phyloP scores from a whole-genome alignment of 768 basidiomycete species.

The Sarcodon aspratus region DNA sequence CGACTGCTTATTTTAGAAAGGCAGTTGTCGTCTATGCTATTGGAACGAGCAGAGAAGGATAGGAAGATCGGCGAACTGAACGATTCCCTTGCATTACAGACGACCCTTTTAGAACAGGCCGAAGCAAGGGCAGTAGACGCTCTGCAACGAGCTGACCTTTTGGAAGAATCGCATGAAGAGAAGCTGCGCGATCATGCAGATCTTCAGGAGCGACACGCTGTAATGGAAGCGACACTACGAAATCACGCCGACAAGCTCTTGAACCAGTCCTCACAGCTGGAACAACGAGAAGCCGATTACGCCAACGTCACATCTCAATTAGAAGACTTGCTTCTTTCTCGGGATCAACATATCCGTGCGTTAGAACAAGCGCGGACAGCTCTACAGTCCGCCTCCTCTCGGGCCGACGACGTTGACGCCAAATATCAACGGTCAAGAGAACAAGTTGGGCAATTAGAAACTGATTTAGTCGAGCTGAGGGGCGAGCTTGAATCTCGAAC shows the following conservation, averaged over 20 bases:
- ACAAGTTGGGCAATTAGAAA: conserved; percentile 59
- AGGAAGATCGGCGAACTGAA: conserved; percentile 60
- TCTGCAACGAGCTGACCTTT: conserved; percentile 58
- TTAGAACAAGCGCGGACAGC: conserved; percentile 79
- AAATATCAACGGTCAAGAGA: conserved; percentile 63
- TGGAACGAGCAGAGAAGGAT: conserved; percentile 55
- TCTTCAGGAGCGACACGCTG: conserved; percentile 51
- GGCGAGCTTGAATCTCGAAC: conserved; percentile 71
- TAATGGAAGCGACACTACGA: conserved; percentile 52
- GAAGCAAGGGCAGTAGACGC: conserved; percentile 71
- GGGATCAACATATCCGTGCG: conserved; percentile 79
- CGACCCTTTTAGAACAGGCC: conserved; percentile 67
- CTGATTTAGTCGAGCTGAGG: conserved; percentile 67
- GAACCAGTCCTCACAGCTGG: conserved; percentile 57
- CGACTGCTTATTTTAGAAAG: conserved; percentile 67
- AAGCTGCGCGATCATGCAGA: conserved; percentile 54
- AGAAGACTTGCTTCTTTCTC: conserved; percentile 56
- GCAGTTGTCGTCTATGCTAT: conserved; percentile 47
- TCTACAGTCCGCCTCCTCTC: conserved; percentile 60
- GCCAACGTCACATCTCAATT: conserved; percentile 51
- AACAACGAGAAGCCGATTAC: conserved; percentile 76
- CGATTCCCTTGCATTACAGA: conserved; percentile 67
- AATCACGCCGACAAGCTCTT: conserved; percentile 72
- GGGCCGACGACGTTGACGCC: conserved; percentile 69
- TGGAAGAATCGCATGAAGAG: conserved; percentile 59